These are phyloP conservation scores for Diplodia mutila DNA, from an alignment of 2,329 filamentous ascomycete genomes.

Conservation along the genomic window DNA sequence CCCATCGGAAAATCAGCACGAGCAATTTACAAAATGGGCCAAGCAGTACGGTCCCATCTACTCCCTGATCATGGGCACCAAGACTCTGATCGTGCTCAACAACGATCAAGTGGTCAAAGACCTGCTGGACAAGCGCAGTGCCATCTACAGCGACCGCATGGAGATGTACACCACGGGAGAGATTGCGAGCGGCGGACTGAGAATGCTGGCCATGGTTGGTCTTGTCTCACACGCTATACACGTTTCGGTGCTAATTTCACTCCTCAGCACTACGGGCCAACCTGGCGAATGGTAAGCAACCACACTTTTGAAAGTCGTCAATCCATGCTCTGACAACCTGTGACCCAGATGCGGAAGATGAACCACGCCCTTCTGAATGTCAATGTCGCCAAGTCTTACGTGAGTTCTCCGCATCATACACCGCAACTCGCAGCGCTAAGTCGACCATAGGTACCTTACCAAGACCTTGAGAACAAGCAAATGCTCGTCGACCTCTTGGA, in stretches of 20 bases:
- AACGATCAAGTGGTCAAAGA: slow-evolving; percentile 54
- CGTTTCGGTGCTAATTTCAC: not conserved
- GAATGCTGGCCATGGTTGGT: slow-evolving; percentile 32
- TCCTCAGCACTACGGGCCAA: slow-evolving; percentile 29
- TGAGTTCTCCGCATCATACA: slow-evolving; percentile 5
- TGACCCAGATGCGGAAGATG: slow-evolving; percentile 26
- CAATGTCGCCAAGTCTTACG: slow-evolving; percentile 28
- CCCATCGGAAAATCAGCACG: slow-evolving; percentile 47
- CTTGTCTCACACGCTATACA: not conserved
- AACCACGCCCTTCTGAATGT: slow-evolving; percentile 31
- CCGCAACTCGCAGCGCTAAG: not conserved
- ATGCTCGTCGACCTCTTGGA: slow-evolving; percentile 57
- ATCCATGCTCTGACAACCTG: not conserved
- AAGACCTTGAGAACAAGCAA: slow-evolving; percentile 59
- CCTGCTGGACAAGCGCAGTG: slow-evolving; percentile 55
- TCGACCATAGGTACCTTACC: slow-evolving; percentile 53
- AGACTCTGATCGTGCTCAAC: slow-evolving; percentile 53
- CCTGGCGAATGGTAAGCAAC: slow-evolving; percentile 28
- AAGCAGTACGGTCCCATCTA: slow-evolving; percentile 58
- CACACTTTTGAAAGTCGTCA: not conserved
- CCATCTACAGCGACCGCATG: slow-evolving; percentile 55
- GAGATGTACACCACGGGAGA: slow-evolving; percentile 47
- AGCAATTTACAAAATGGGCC: slow-evolving; percentile 59
- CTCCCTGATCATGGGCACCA: slow-evolving; percentile 55
- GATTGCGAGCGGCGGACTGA: slow-evolving; percentile 28